Base-by-base conservation (phyloP, 768 basidiomycete genomes). In the Sarcomyxa edulis region DNA sequence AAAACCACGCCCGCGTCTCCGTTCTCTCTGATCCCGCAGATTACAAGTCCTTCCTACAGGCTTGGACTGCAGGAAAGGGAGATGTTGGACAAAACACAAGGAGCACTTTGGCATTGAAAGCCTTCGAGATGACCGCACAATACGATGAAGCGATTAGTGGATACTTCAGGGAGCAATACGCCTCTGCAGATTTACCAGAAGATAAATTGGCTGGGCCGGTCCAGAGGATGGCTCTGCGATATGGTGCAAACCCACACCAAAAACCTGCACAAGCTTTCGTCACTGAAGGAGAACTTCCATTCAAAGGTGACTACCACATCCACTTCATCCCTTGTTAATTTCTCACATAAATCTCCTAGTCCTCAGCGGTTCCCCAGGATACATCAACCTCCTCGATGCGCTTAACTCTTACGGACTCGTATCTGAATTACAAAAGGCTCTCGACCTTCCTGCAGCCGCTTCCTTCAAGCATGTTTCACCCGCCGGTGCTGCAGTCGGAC, bases 391-490 rank as follows among this genome's bases (percentile, higher is more conserved):
- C 6, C 72, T 99, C 37, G 96, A 98, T 54, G 96, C 94, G 1
- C 77, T 99, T 51, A 97, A 97, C 65, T 95, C 95, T 3, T 99
- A 86, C 54, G 94, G 90, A 1, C 77, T 99, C 27, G 96, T 99
- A 40, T 88, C 84, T 53, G 96, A 99, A 58, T 77, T 99, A 3
- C 81, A 90, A 32, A 87, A 79, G 42, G 89, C 89, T 1, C 76
- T 98, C 40, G 63, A 69, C 24, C 78, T 98, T 32, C 94, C 96
- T 12, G 96, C 96, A 10, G 95, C 96, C 9, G 95, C 96, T 0
- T 97, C 94, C 1, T 99, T 98, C 81, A 99, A 99, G 67, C 96
- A 99, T 55, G 96, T 99, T 43, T 98, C 95, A 12, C 96, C 96
- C 8, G 96, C 96, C 2, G 96, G 96, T 35, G 93, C 89, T 5